phyloP scores from a whole-genome alignment of 2,329 filamentous ascomycete genomes.

The Stagonosporopsis chrysanthemi region DNA sequence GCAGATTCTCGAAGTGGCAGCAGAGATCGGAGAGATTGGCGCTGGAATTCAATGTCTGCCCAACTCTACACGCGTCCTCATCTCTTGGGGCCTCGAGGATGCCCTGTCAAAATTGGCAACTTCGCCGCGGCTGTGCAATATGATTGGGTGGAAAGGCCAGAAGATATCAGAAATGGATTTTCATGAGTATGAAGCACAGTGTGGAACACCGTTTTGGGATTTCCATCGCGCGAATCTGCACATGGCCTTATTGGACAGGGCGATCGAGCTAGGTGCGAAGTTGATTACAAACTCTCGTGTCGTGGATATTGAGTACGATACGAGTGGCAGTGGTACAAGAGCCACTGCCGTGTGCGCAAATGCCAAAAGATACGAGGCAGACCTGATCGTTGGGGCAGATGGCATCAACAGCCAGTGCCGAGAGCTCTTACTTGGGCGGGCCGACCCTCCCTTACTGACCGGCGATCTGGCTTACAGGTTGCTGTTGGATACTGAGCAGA shows the following conservation, averaged over 20 bases:
- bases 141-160: constrained; percentile 63
- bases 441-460: constrained; percentile 58
- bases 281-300: constrained; percentile 57
- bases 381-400: constrained; percentile 59
- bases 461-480: constrained; percentile 62
- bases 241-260: constrained; percentile 56
- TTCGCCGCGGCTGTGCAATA: constrained; percentile 54
- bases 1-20: constrained; percentile 57
- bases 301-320: constrained; percentile 50
- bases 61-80: constrained; percentile 57
- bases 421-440: constrained; percentile 54
- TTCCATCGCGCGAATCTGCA: constrained; percentile 64
- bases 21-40: constrained; percentile 58
- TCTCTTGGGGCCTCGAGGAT: constrained; percentile 59
- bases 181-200: constrained; percentile 46
- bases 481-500: constrained; percentile 55
- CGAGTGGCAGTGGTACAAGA: constrained; percentile 29
- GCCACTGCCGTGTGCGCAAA: constrained; percentile 53
- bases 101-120: constrained; percentile 54
- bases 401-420: constrained; percentile 57
- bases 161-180: constrained; percentile 59
- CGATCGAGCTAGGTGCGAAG: constrained; percentile 57
- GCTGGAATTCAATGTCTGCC: constrained; percentile 62
- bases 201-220: constrained; percentile 60
- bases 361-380: constrained; percentile 49